Conservation (phyloP, 345 rosid species). For the Hibiscus syriacus region DNA sequence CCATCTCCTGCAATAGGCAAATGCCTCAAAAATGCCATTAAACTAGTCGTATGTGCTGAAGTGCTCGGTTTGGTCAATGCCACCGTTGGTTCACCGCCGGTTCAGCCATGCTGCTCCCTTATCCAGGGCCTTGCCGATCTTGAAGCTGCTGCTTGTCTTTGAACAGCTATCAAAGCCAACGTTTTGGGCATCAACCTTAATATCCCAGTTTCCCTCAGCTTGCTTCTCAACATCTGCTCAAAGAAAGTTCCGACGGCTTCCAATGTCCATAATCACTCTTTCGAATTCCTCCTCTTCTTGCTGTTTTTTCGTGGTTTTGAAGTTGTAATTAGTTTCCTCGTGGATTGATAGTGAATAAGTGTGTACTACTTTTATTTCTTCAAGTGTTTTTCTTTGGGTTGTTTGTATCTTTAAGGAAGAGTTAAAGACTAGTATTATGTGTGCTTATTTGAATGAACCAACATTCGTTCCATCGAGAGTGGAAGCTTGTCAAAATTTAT, state of each 20-base stretch:
- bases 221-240: slow-evolving; percentile 48
- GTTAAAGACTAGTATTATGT: too few relatives aligned
- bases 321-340: not conserved
- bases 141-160: slow-evolving; percentile 64
- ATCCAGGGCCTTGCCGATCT: slow-evolving; percentile 42
- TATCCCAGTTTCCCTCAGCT: slow-evolving; percentile 42
- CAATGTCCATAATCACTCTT: slow-evolving; percentile 25
- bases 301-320: not conserved
- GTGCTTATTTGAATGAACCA: not conserved
- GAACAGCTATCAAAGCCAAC: slow-evolving; percentile 51
- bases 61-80: slow-evolving; percentile 25
- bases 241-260: slow-evolving; percentile 42
- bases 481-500: too few relatives aligned
- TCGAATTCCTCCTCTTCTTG: not conserved
- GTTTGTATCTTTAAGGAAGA: not conserved
- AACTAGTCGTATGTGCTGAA: slow-evolving; percentile 44
- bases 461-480: too few relatives aligned
- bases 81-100: slow-evolving; percentile 30
- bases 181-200: slow-evolving; percentile 44
- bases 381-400: not conserved
- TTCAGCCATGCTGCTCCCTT: slow-evolving; percentile 44
- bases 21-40: slow-evolving; percentile 47
- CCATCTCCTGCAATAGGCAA: slow-evolving; percentile 23
- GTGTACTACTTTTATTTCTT: not conserved
- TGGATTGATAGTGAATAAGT: slow-evolving; percentile 1